Evolutionary conservation across 495 filamentous ascomycete species (phyloP), one percentile per base, ranked within the genome.

Genomic region (Patellaria atrata): DNA sequence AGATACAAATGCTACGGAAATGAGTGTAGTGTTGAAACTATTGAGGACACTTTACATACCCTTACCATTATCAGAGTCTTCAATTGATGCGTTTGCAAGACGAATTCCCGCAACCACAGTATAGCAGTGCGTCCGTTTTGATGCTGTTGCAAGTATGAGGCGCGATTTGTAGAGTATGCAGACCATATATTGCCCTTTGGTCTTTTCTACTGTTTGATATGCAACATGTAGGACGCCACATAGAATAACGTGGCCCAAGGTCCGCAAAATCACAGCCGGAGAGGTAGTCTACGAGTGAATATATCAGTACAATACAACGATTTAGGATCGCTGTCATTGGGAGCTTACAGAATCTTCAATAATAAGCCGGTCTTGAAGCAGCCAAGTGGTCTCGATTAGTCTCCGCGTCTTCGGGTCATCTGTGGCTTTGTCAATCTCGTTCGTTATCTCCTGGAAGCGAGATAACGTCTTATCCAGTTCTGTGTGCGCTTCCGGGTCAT

Each of bases 141-240:
- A 57, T 13, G 70, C 65, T 26, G 68, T 74, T 2, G 84, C 85
- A 18, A 97, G 64, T 25, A 93, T 63, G 16, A 97, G 56, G 48
- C 84, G 80, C 17, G 78, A 71, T 20, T 72, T 72, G 53, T 92
- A 94, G 1, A 97, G 65, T n/a, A 83, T 66, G 44, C 79, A 86
- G 15, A 81, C 73, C 71, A 93, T 75, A 55, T 93, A 96, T 33
- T 79, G 68, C 2, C 86, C 89, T 22, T 62, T 62, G 15, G 78
- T 64, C 18, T 68, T 61, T 13, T 70, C 68, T 37, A 64, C 67
- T 1, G 68, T 71, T 46, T 83, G 77, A 63, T 84, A 94, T 20
- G 82, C 79, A 29, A 82, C 74, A 56, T 93, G 75, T 7, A 97
- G 64, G 27, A 79, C 82, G 22, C 89, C 89, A 49, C 89, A 97